phyloP scores from a whole-genome alignment of 441 rosid genomes.

The Manihot esculenta region DNA sequence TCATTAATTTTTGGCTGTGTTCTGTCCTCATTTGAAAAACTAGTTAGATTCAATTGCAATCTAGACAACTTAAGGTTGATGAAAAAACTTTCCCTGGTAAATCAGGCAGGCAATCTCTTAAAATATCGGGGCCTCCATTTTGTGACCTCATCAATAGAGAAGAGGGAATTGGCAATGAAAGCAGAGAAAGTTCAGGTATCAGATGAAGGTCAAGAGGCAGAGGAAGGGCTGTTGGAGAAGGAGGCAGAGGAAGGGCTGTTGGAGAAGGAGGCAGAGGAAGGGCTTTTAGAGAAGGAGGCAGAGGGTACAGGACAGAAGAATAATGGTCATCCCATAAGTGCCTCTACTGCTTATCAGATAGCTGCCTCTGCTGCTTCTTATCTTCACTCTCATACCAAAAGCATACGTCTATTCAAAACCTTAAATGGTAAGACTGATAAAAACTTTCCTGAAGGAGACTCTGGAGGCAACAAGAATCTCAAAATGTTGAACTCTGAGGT shows the following conservation, averaged over 20 bases:
- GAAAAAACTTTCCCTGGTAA: constrained; percentile 1
- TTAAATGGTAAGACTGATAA: constrained; percentile 30
- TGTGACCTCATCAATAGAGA: constrained; percentile 77
- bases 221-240: constrained; percentile 22
- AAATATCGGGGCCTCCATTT: constrained; percentile 57
- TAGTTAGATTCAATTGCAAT: background rate
- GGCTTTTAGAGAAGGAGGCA: constrained; percentile 23
- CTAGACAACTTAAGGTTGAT: background rate
- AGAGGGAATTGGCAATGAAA: constrained; percentile 50
- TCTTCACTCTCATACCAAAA: constrained; percentile 66
- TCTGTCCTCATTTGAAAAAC: background rate
- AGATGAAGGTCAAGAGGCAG: constrained; percentile 40
- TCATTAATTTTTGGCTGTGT: background rate
- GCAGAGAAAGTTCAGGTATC: constrained; percentile 39
- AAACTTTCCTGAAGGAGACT: constrained; percentile 25
- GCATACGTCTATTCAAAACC: constrained; percentile 65
- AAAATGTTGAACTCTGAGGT: constrained; percentile 41
- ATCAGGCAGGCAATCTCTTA: constrained; percentile 65
- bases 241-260: constrained; percentile 34
- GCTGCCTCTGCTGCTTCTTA: constrained; percentile 94
- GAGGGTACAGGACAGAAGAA: constrained; percentile 42
- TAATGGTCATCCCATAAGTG: constrained; percentile 41
- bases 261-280: constrained; percentile 35
- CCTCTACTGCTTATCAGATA: constrained; percentile 71
- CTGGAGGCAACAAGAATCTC: constrained; percentile 22